Evolutionary conservation across 2,329 filamentous ascomycete genomes (phyloP).

Genomic region (Ophiostoma sp.): DNA sequence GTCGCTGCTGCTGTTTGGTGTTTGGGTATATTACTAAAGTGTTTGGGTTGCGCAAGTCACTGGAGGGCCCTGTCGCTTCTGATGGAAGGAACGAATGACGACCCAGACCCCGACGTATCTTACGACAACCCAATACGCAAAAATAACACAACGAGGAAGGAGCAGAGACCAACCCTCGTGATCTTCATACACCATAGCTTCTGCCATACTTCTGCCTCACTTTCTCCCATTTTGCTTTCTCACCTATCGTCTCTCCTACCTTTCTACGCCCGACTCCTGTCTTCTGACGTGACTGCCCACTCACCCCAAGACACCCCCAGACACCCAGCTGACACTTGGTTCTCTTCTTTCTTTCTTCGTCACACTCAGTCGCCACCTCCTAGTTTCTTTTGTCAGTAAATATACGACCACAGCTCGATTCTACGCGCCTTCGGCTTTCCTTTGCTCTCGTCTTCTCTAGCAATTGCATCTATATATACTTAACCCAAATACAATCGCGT

Average conservation of each 20-base stretch:
- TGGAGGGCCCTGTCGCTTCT: not conserved
- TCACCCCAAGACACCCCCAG: not conserved
- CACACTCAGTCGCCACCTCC: not conserved
- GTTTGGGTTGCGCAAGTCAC: not conserved
- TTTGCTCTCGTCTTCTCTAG: not conserved
- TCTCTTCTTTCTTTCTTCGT: not conserved
- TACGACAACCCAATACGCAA: not conserved
- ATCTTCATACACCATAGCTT: not conserved
- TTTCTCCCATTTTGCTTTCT: too few species aligned
- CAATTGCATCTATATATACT: not conserved
- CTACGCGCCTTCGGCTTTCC: not conserved
- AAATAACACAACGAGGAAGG: not conserved
- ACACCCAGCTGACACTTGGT: not conserved
- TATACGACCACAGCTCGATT: not conserved
- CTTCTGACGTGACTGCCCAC: not conserved
- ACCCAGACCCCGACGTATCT: not conserved
- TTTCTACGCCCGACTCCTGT: not conserved
- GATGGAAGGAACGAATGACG: slow-evolving; percentile 7
- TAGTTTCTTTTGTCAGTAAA: too few species aligned
- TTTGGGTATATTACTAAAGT: not conserved
- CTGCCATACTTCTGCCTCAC: too few species aligned
- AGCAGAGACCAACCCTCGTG: not conserved
- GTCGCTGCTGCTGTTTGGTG: too few species aligned
- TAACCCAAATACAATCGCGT: not conserved
- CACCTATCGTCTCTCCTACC: too few species aligned